Percentiles rank a stretch among this genome's conserved stretches.
Conservation (phyloP, 306 rosid species). For the Quercus robur region DNA sequence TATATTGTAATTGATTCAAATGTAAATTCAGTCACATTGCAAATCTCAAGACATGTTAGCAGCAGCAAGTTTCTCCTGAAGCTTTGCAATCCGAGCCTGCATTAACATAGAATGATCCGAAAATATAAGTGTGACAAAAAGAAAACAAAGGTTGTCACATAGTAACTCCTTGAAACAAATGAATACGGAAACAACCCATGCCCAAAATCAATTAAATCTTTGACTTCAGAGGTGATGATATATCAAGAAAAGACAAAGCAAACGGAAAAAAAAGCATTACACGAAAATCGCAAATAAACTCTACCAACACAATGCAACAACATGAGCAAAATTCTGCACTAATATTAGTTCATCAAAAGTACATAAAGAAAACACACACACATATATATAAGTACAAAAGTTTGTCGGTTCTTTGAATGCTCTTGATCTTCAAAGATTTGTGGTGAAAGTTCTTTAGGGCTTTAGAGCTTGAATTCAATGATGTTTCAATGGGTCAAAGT, state of each 20-base stretch:
- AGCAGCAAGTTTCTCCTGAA: slow-evolving; percentile 56
- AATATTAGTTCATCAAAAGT: not conserved
- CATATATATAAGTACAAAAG: too few relatives aligned
- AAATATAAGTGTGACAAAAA: not conserved
- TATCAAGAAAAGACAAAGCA: not conserved
- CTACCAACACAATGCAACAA: not conserved
- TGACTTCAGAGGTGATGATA: not conserved
- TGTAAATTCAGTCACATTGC: slow-evolving; percentile 10
- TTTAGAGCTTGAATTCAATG: too few relatives aligned
- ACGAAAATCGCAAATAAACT: not conserved
- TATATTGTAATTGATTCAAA: slow-evolving; percentile 2
- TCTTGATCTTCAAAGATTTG: too few relatives aligned
- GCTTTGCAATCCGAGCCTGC: slow-evolving; percentile 62
- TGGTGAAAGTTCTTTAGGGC: too few relatives aligned
- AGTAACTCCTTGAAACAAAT: not conserved
- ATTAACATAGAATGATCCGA: slow-evolving; percentile 5
- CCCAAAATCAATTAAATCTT: not conserved
- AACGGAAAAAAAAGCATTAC: not conserved
- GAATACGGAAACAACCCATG: not conserved
- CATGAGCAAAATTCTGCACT: not conserved
- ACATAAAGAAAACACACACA: not conserved
- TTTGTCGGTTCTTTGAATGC: too few relatives aligned
- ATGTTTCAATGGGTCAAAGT: too few relatives aligned
- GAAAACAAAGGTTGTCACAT: not conserved
- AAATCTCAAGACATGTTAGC: slow-evolving; percentile 32